These are phyloP conservation scores for Fimicolochytrium jonesii DNA, from an alignment of 192 early-diverging fungal genomes.

Conservation along the genomic window DNA sequence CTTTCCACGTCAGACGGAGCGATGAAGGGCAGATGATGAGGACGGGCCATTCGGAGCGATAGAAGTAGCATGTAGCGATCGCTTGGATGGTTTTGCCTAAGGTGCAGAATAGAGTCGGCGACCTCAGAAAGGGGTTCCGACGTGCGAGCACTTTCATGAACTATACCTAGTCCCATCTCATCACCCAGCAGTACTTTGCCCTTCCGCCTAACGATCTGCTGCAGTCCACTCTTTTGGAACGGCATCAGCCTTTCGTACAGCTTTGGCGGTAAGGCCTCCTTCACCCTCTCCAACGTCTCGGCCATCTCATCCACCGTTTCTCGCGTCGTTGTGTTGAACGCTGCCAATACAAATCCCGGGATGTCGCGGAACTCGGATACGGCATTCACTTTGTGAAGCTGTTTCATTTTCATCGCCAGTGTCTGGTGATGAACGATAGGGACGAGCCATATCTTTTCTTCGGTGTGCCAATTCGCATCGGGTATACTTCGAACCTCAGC, in stretches of 20 bases:
- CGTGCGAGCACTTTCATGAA: neutral
- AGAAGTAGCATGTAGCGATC: constrained; percentile 30
- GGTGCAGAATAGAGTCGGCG: neutral
- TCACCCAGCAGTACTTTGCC: constrained; percentile 39
- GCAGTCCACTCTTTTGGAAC: constrained; percentile 39
- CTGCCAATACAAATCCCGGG: constrained; percentile 1
- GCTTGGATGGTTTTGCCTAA: constrained; percentile 48
- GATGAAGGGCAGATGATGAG: constrained; percentile 45
- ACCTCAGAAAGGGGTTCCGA: neutral
- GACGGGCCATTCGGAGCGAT: constrained; percentile 38
- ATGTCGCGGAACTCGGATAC: neutral
- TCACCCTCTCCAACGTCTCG: neutral
- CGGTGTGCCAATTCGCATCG: neutral
- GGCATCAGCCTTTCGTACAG: constrained; percentile 23
- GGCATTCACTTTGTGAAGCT: neutral
- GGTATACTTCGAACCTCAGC: constrained; percentile 2
- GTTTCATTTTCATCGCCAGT: neutral
- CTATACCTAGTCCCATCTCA: constrained; percentile 32
- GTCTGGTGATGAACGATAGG: neutral
- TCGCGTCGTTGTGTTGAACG: neutral
- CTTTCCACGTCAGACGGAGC: constrained; percentile 34
- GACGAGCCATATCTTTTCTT: neutral
- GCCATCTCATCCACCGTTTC: neutral
- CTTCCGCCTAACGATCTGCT: constrained; percentile 11
- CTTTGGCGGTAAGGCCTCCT: neutral